Evolutionary conservation across 1,284 basidiomycete species (phyloP).

Genomic region (Apiotrichum gamsii): DNA sequence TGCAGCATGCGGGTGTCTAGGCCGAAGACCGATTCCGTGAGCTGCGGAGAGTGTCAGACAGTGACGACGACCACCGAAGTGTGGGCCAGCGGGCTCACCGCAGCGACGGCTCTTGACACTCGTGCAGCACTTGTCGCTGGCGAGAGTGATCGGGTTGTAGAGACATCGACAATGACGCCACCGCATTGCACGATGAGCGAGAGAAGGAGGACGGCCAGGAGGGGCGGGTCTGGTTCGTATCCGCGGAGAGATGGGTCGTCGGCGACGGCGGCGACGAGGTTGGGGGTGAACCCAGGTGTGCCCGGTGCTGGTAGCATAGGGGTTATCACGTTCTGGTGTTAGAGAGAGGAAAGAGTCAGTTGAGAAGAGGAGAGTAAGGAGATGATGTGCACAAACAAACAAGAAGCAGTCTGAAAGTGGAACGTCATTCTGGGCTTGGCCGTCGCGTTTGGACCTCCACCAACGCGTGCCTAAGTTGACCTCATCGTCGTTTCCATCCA

Average conservation of each 20-base stretch:
- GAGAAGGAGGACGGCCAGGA: conserved; percentile 33
- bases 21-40: conserved; percentile 27
- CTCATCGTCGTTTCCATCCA: background rate
- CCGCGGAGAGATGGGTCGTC: conserved; percentile 7
- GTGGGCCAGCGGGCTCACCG: too few relatives aligned
- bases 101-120: background rate
- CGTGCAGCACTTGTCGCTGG: background rate
- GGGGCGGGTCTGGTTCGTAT: conserved; percentile 25
- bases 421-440: too few relatives aligned
- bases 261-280: conserved; percentile 5
- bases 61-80: too few relatives aligned
- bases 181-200: conserved; percentile 30
- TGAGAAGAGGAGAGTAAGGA: too few relatives aligned
- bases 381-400: too few relatives aligned
- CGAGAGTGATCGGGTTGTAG: background rate
- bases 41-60: conserved; percentile 11
- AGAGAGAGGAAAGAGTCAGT: too few relatives aligned
- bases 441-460: too few relatives aligned
- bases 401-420: too few relatives aligned
- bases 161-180: conserved; percentile 33
- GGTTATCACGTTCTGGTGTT: too few relatives aligned
- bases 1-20: conserved; percentile 15
- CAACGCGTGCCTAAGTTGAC: too few relatives aligned
- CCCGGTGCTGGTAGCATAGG: conserved; percentile 9
- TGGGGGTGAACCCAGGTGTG: conserved; percentile 2